Base-by-base conservation (phyloP, 371 early-diverging fungal genomes). In the Coemansia sp. region DNA sequence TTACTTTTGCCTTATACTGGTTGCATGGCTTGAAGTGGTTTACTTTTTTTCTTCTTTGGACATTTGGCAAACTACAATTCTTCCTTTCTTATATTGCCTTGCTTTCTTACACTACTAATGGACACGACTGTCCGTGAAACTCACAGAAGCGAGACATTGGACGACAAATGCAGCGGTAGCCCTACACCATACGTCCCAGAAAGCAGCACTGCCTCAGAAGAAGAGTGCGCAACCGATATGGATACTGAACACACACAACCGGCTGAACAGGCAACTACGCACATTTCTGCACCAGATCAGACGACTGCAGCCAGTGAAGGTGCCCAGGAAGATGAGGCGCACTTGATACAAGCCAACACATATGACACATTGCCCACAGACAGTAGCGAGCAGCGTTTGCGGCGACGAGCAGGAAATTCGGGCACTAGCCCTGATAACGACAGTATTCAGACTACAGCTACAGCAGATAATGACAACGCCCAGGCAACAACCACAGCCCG, bases 401-500 rank as follows among this genome's bases (percentile, higher is more conserved):
- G 67, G 24, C 61, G 55, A 60, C 48, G 21, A 60, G 15, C 13
- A 24, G 36, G 12, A 5, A 48, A 19, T 19, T 12, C 44, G 8
- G 15, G 17, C 6, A 9, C 4, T 12, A 6, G 26, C 11, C 24
- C 23, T 8, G 48, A 59, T n/a, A 19, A 12, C 11, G 41, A 29
- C 12, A n/a, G 21, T 17, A 58, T 29, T 21, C 24, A 24, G 46
- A 24, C 58, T 26, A 21, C 21, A n/a, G 40, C 52, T 3, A 21
- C 36, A 23, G 51, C 51, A 51, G 21, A 23, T 17, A 17, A 23
- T 51, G 51, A 17, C 26, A 23, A 53, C 15, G 13, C 12, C 24
- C 23, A 53, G 55, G 61, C 61, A 12, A 21, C 17, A 3, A 59
- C 66, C 4, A 59, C 60, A 9, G 66, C 60, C 3, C 66, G 41